Conservation (phyloP, 495 filamentous ascomycete genomes). For the Penicillium turbatum region DNA sequence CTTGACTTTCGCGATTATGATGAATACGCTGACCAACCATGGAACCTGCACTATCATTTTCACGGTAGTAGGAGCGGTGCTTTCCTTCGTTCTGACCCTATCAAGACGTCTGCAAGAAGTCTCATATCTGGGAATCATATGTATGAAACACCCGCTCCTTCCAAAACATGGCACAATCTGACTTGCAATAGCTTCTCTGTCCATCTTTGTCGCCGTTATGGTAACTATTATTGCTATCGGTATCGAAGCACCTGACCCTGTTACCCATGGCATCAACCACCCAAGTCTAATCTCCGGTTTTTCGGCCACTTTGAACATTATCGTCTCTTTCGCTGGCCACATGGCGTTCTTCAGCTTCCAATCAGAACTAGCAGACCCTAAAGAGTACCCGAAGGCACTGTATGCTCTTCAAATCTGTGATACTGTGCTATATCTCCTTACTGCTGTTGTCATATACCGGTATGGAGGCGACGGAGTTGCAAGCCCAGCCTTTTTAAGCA, state of each 20-base stretch:
- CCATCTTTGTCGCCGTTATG: constrained; percentile 59
- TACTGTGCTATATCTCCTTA: constrained; percentile 51
- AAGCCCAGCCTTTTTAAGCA: constrained; percentile 61
- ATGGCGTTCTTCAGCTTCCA: constrained; percentile 63
- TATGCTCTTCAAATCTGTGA: constrained; percentile 52
- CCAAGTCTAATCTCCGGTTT: too few species aligned
- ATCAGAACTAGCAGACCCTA: constrained; percentile 59
- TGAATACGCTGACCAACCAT: constrained; percentile 57
- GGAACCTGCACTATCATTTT: constrained; percentile 61
- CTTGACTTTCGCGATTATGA: constrained; percentile 64
- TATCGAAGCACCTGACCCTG: constrained; percentile 28
- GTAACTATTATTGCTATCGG: constrained; percentile 61
- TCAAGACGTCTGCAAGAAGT: constrained; percentile 55
- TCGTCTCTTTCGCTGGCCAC: too few species aligned
- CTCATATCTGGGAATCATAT: constrained; percentile 38
- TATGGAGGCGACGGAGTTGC: constrained; percentile 57
- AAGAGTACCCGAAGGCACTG: constrained; percentile 56
- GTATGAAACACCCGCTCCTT: neutral
- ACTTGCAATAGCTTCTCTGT: constrained; percentile 49
- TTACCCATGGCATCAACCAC: neutral
- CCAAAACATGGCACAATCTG: too few species aligned
- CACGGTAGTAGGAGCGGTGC: constrained; percentile 52
- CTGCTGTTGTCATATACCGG: constrained; percentile 48
- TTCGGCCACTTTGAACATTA: too few species aligned
- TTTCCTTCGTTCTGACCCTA: constrained; percentile 56